Evolutionary conservation across 305 asterid genomes (phyloP).

Genomic region (Petunia hybrid): DNA sequence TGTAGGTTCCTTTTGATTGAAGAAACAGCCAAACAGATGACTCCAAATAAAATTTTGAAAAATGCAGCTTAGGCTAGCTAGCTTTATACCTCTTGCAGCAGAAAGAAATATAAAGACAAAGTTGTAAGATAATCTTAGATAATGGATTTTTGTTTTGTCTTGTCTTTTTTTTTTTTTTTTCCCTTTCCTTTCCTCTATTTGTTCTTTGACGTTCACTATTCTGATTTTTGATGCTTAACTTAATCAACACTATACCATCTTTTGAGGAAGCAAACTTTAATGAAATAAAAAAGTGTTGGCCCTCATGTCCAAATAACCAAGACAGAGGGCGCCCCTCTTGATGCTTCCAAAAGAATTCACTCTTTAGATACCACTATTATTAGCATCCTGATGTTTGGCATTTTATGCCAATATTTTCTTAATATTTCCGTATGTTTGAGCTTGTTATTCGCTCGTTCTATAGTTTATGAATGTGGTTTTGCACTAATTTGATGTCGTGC

Average conservation of each 20-base stretch:
- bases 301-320: constrained; percentile 55
- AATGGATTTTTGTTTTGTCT: no score
- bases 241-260: constrained; percentile 59
- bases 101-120: constrained; percentile 47
- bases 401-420: no score
- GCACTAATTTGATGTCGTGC: no score
- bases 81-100: constrained; percentile 40
- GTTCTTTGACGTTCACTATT: neutral
- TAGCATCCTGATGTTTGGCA: no score
- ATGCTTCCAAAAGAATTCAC: constrained; percentile 37
- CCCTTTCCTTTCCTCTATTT: neutral
- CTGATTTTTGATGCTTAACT: constrained; percentile 55
- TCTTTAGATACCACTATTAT: constrained; percentile 28
- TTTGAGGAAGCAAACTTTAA: constrained; percentile 46
- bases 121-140: neutral
- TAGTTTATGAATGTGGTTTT: no score
- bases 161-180: neutral
- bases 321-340: constrained; percentile 31
- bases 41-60: constrained; percentile 33
- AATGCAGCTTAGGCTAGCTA: constrained; percentile 37
- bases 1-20: constrained; percentile 49
- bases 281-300: constrained; percentile 47
- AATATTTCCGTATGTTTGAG: no score
- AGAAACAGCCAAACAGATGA: constrained; percentile 52
- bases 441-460: no score